Evolutionary conservation across 1,284 basidiomycete genomes (phyloP), one percentile per base, ranked within the genome.

Genomic region (Sanghuangporus sanghuang): DNA sequence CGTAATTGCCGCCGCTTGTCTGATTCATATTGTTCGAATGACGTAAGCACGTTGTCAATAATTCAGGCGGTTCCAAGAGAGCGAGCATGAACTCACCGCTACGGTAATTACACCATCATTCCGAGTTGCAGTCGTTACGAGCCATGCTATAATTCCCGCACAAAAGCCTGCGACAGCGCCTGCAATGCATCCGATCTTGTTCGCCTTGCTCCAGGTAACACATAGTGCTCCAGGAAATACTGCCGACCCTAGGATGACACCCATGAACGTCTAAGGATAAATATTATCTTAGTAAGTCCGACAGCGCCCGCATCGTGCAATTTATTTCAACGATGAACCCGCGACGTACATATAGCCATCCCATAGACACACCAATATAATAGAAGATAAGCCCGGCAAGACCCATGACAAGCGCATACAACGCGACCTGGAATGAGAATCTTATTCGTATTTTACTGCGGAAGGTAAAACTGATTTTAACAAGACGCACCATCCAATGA

Each of bases 301-400:
- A 50, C 35, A 16, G 6, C 38, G 12, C 50, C 14, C n/a, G 38
- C 6, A 16, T 32, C 48, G 18, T 23, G 57, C 57, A 16, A 21
- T 35, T 49, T 49, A 7, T 36, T 11, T 32, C 12, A 66, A 56
- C 54, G 27, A 46, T 35, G 2, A 50, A 52, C 56, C 50, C 39
- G 49, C 18, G 3, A 79, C 84, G 57, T 65, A 89, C 88, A 71
- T 92, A 93, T 59, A 93, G 84, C 89, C 89, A 94, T 14, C 92
- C 93, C 91, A 94, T 92, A 6, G 86, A 89, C 62, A 98, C 86
- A 4, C 93, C 93, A 66, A 94, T 93, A 71, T 92, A 93, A 76
- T 83, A 89, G 81, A 96, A 97, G 64, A 95, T 90, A 38, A 91
- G 76, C 0, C 93, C 95, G 1, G 92, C 87, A 12, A 93, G 69